These are phyloP conservation scores for Saposhnikovia divaricata DNA, from an alignment of 129 eudicot genomes.

Conservation along the genomic window DNA sequence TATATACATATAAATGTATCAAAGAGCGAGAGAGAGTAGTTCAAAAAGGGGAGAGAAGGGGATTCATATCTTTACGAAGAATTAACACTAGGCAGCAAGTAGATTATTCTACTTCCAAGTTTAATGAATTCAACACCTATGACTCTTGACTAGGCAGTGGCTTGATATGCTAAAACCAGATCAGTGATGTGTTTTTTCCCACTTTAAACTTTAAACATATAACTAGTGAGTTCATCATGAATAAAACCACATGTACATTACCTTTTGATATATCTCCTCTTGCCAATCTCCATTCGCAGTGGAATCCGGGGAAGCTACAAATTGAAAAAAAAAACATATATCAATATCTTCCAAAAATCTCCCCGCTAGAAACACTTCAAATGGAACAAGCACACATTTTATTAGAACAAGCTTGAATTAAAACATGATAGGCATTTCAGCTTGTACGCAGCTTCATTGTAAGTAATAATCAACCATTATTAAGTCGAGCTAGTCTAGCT, in stretches of 20 bases:
- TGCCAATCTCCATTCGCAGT: neutral
- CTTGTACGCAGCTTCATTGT: neutral
- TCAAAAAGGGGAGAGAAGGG: neutral
- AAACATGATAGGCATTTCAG: neutral
- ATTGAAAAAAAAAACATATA: neutral
- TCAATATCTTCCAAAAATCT: neutral
- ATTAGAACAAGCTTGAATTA: neutral
- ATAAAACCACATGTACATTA: neutral
- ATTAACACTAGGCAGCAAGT: neutral
- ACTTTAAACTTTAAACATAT: neutral
- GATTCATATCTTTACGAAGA: neutral
- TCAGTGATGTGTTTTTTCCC: neutral
- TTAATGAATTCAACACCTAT: neutral
- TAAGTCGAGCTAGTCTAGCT: neutral
- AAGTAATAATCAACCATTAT: neutral
- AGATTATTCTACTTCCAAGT: neutral
- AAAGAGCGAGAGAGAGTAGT: neutral
- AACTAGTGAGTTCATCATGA: neutral
- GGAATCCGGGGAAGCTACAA: neutral
- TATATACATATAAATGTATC: too few relatives aligned
- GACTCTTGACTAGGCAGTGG: neutral
- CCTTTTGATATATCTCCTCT: conserved; percentile 2
- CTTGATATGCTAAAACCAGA: neutral
- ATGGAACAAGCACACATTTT: neutral
- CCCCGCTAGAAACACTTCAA: neutral